Base-by-base conservation (phyloP, 108 stramenopile species). In the Nitzschia sp. region DNA sequence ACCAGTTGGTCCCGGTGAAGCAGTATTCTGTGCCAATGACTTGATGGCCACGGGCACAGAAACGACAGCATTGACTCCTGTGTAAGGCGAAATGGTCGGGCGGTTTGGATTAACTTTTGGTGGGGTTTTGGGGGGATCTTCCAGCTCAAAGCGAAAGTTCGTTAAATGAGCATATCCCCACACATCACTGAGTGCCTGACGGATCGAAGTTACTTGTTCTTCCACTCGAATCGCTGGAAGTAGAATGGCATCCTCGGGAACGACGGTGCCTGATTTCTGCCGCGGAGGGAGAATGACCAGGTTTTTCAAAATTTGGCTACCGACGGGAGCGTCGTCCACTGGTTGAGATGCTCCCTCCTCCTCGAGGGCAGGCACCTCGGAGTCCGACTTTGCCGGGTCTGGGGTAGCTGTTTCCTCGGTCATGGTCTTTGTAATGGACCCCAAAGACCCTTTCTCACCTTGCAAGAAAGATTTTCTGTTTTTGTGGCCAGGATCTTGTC, bases 221-320 rank as follows among this genome's bases (percentile, higher is more conserved):
- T 90, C 88, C 21, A 79, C 42, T 48, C 87, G 87, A 59, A 94
- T 76, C n/a, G 90, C 90, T 34, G 93, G 93, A 13, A 94, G 78
- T 9, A 80, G 71, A 45, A 94, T 46, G 2, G 66, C 61, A 65
- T 73, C 47, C 51, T 15, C 32, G 9, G 35, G 54, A 30, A 19
- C 47, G 2, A 30, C 23, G 8, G 64, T 21, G 18, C 38, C 54
- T n/a, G 56, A 62, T 34, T 79, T 79, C 68, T 89, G 89, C 36
- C 74, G 82, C 17, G 93, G 93, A 3, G 93, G 85, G 23, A 94
- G 78, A 48, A 94, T 78, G 31, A 54, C 54, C 1, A 94, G 65
- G 47, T 81, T 77, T 46, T 72, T 80, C 59, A 94, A 56, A 42
- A 87, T 29, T 45, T 46, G 35, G 21, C 56, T 71, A 6, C 36